Base-by-base conservation (phyloP, 129 eudicot genomes). In the Logfia minima region DNA sequence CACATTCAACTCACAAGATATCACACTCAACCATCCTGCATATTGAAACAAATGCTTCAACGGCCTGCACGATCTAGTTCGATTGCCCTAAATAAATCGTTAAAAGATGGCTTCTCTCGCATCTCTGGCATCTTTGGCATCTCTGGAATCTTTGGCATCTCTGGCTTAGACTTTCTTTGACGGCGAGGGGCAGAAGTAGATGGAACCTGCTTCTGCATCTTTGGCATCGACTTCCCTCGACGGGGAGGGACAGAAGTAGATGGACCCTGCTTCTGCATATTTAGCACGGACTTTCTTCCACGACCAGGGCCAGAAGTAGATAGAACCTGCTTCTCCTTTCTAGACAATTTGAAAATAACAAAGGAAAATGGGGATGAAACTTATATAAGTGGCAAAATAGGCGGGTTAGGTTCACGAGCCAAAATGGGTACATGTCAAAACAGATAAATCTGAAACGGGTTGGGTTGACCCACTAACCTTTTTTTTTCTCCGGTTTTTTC, bases 311-410 rank as follows among this genome's bases (percentile, higher is more conserved):
- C 55, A 48, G 55, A 14, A 48, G 55, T 11, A 48, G 18, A 48
- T 48, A 18, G 55, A 48, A 48, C 55, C 6, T 48, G 55, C 64
- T 37, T 59, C 26, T 18, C 31, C 26, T 71, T 19, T 32, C 48
- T 72, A 72, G 77, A 1, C 31, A 21, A 55, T 55, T 66, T 72
- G 14, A 64, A 72, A 72, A 56, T 19, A n/a, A 55, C 34, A 72
- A 48, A 53, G 0, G 18, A 48, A 48, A 48, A 48, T 1, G 18
- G n/a, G 18, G 18, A 48, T 48, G 55, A 48, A 48, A 13, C 55
- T 48, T 48, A 48, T 14, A 48, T 31, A 29, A 26, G 52, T 52
- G 19, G 21, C 26, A 51, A 22, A 17, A 4, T 52, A 41, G 9
- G n/a, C 3, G 64, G 19, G 23, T 43, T 22, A 48, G 13, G 55